Evolutionary conservation across 2,329 filamentous ascomycete genomes (phyloP), one percentile per base, ranked within the genome.

Genomic region (Cadophora sp.): DNA sequence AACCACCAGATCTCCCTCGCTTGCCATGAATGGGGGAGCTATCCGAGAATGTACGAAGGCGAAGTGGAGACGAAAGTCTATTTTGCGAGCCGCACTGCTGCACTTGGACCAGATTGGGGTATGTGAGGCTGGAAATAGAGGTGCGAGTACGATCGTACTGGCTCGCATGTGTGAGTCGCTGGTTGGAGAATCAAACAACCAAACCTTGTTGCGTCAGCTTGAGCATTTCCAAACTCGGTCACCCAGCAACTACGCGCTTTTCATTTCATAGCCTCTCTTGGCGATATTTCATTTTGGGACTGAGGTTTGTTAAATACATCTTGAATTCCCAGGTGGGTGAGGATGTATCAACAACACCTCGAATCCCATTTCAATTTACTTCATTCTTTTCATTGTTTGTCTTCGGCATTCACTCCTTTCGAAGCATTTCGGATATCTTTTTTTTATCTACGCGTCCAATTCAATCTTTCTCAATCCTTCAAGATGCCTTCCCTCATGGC

Each of bases 401-500:
- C 55, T 59, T 59, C 31, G 4, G 19, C 19, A 24, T 59, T 7
- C 55, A 14, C 29, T 34, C 29, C 29, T 34, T 59, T 43, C 6
- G n/a, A 59, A n/a, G 14, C 55, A 16, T 37, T 37, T 9, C 8
- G 26, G 19, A 22, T 6, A 22, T 19, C 27, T 27, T 5, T 27
- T 53, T 27, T 50, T 14, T 27, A 1, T 27, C n/a, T 53, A 27
- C 24, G 27, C n/a, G 27, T 26, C 50, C 14, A 53, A 14, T 53
- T 53, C 19, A 3, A 16, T 12, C 26, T 3, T 34, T 16, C 14
- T 26, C 34, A 9, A 24, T 8, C n/a, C 40, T 31, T 27, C 53
- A 65, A 59, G 29, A 68, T 68, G 67, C 37, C 26, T 34, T 60
- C 61, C 22, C 61, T 65, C 58, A 40, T 55, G 26, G 48, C 34